Base-by-base conservation (phyloP, 352 stramenopile genomes). In the Globisporangium lucens region DNA sequence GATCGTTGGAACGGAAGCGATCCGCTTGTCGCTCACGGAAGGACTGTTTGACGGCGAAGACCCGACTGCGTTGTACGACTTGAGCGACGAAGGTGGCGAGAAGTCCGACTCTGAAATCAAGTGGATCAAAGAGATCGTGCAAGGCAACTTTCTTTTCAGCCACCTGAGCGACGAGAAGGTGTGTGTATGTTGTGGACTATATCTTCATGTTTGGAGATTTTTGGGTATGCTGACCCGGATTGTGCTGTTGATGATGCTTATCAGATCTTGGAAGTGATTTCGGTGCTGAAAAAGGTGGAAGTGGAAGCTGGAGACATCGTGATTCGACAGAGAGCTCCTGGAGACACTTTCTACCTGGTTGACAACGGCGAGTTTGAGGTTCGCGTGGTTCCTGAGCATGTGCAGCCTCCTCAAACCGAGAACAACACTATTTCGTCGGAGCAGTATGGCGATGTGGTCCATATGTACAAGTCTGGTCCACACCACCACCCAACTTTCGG, bases 321-420 rank as follows among this genome's bases (percentile, higher is more conserved):
- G 52, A 98, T 98, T 73, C 83, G 78, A 38, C 93, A 98, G 80
- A 92, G 94, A 43, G 85, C 98, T 35, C 78, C 95, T 46, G 95
- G 95, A 2, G 89, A 98, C 67, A 96, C 88, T 13, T 98, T 98
- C 61, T 98, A 98, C 71, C 71, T 98, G 67, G 91, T 93, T 49
- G 87, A 95, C 59, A 78, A 66, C 52, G 88, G 88, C 9, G 78
- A 90, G 57, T 93, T 94, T 70, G 88, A 96, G 62, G 86, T 92
- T 63, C 86, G 88, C 8, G 76, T 87, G 12, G 38, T 90, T 0
- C 66, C 77, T 2, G 75, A 81, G 5, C 75, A 86, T 5, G 60
- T 56, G 29, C 71, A 71, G 10, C 51, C 43, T 15, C 67, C 67
- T 33, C 67, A 72, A 22, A 27, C 17, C 47, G 53, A 64, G 35